Evolutionary conservation across 495 filamentous ascomycete species (phyloP), one percentile per base, ranked within the genome.

Genomic region (Annulohypoxylon moriforme): DNA sequence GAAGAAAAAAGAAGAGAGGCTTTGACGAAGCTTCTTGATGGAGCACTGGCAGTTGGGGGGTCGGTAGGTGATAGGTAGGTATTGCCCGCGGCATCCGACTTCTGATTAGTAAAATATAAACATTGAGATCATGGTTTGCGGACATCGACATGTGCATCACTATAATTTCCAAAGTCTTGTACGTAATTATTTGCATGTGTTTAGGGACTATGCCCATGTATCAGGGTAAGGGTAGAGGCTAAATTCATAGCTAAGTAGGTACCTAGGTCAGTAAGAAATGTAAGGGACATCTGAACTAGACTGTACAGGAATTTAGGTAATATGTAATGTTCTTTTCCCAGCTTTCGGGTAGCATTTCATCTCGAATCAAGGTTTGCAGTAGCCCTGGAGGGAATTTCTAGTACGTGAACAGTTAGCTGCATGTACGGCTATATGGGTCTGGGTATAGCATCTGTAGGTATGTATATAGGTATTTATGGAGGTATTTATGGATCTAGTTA

Each of bases 21-120:
- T 40, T 63, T 69, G 27, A 69, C 66, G 71, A 73, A 73, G 55
- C 66, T 67, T 66, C 58, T 63, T 46, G 18, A 73, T 62, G 58
- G 61, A 22, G 55, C 20, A 46, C 13, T 52, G 67, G 50, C 36
- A 40, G 52, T 69, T 52, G 56, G 36, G 27, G 27, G 31, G 31
- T 24, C 60, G 53, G 34, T 18, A 20, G 49, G 63, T 59, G 42
- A 50, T 53, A 62, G 16, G 18, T 18, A 50, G 47, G 10, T 50
- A 27, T 31, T 31, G 20, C 24, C 50, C 50, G 46, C 58, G 16
- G 0, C 58, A 72, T 53, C 63, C 64, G 27, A 63, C 25, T 7
- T 53, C 18, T 20, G 53, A 47, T 65, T 46, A 55, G 61, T 47
- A 60, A 55, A 38, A 25, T 53, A 66, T 57, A 46, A 36, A 66